Evolutionary conservation across 140 eudicot genomes (phyloP).

Genomic region (Senecio squalidus): DNA sequence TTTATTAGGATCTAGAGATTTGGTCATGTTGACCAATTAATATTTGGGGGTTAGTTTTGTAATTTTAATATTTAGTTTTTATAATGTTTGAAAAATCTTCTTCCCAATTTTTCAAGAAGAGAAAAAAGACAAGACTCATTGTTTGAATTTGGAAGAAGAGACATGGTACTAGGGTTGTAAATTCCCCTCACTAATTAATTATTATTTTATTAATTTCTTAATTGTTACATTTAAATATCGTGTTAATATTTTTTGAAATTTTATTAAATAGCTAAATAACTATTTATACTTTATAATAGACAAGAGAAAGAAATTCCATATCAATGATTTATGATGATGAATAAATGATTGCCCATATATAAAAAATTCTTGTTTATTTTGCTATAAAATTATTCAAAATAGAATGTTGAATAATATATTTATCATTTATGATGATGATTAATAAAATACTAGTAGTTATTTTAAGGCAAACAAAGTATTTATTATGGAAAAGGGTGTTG

Average conservation of each 20-base stretch:
- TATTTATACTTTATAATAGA: too few relatives aligned
- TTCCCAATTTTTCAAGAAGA: conserved; percentile 10
- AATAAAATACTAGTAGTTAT: not conserved
- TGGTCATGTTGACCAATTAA: conserved; percentile 18
- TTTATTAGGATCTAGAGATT: conserved; percentile 34
- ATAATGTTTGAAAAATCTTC: conserved; percentile 1
- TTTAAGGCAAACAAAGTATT: not conserved
- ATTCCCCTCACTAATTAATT: conserved; percentile 29
- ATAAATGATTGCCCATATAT: not conserved
- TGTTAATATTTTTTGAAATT: not conserved
- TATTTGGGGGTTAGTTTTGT: conserved; percentile 25
- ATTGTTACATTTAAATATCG: not conserved
- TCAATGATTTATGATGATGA: conserved; percentile 2
- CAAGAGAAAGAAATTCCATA: not conserved
- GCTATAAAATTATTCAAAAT: too few relatives aligned
- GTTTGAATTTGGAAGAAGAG: conserved; percentile 27
- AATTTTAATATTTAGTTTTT: conserved; percentile 16
- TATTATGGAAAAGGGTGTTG: not conserved
- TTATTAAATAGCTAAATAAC: not conserved
- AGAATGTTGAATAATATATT: too few relatives aligned
- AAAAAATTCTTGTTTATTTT: too few relatives aligned
- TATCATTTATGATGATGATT: conserved; percentile 4
- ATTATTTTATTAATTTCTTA: not conserved
- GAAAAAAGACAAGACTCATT: conserved; percentile 16
- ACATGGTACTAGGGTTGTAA: conserved; percentile 28